Evolutionary conservation across 1,139 yeast genomes (phyloP).

Genomic region (Yamadazyma atlantica): DNA sequence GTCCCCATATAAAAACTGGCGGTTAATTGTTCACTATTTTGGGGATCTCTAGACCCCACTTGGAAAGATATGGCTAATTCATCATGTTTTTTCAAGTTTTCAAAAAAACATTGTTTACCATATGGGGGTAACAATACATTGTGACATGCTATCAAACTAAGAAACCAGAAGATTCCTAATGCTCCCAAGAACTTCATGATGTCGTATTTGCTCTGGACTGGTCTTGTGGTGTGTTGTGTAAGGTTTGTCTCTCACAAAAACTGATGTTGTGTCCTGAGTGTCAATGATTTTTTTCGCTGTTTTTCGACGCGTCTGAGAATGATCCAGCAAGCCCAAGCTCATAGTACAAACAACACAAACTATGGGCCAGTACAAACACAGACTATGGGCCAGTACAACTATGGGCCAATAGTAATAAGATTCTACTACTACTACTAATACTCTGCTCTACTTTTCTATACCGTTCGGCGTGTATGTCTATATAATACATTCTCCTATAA

Average conservation of each 20-base stretch:
- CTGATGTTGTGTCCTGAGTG: conserved; percentile 1
- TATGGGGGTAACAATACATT: conserved; percentile 81
- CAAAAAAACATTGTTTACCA: conserved; percentile 88
- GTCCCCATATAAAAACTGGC: conserved; percentile 70
- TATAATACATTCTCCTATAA: neutral
- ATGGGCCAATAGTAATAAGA: no score
- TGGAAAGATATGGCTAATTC: conserved; percentile 89
- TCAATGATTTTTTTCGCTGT: neutral
- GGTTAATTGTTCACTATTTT: conserved; percentile 70
- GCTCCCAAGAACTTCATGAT: conserved; percentile 8
- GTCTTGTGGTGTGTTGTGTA: neutral
- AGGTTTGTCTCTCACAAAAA: no score
- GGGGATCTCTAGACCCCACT: conserved; percentile 87
- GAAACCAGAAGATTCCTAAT: conserved; percentile 10
- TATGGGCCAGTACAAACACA: no score
- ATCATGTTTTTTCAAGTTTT: conserved; percentile 77
- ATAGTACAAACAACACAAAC: no score
- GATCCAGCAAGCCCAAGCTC: neutral
- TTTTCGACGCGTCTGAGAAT: conserved; percentile 1
- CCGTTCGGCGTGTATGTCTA: neutral
- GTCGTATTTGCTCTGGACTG: neutral
- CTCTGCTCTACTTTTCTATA: no score
- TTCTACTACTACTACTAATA: no score
- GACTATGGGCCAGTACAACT: no score
- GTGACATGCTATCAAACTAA: conserved; percentile 53